Base-by-base conservation (phyloP, 2,329 filamentous ascomycete species). In the Rhinocladiella mackenziei region DNA sequence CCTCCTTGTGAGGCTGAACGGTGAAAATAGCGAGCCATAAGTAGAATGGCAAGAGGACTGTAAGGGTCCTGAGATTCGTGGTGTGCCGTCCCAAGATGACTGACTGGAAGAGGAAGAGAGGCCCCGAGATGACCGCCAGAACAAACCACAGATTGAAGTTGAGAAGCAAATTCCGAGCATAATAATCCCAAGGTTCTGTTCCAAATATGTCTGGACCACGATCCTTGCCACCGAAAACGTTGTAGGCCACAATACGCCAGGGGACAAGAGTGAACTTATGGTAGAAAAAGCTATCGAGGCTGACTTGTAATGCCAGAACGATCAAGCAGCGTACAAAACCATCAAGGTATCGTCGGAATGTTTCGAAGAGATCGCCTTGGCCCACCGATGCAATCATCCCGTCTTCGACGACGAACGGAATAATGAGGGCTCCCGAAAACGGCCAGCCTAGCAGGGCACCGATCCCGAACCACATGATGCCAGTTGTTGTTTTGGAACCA, bases 81-180 rank as follows among this genome's bases (percentile, higher is more conserved):
- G 51, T 41, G 8, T 74, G 67, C 29, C 78, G 81, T 2, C 74
- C 68, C 5, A 80, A 75, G 39, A 86, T 64, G 3, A 83, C 53
- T 55, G 87, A 84, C 56, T 94, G 87, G 0, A 89, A 54, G 0
- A 86, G 55, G 53, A 94, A 82, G 1, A 96, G 69, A 0, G 91
- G 91, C 11, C 88, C 68, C 1, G 85, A 79, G 4, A 78, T 62
- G 34, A 95, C 65, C 0, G 89, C 89, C 9, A 97, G 74, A 8
- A 88, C 61, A 57, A 96, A 89, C 88, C 89, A 97, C 34, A 94
- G 67, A 62, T 97, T 95, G 73, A 97, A 98, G 69, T 98, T 98
- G 46, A 98, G 74, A 11, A 84, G 70, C 31, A 98, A 70, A 58
- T 98, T 98, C 57, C 86, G 85, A 57, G 95, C 74, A 66, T 98